Evolutionary conservation across 306 rosid species (phyloP).

Genomic region (Benincasa hispida): DNA sequence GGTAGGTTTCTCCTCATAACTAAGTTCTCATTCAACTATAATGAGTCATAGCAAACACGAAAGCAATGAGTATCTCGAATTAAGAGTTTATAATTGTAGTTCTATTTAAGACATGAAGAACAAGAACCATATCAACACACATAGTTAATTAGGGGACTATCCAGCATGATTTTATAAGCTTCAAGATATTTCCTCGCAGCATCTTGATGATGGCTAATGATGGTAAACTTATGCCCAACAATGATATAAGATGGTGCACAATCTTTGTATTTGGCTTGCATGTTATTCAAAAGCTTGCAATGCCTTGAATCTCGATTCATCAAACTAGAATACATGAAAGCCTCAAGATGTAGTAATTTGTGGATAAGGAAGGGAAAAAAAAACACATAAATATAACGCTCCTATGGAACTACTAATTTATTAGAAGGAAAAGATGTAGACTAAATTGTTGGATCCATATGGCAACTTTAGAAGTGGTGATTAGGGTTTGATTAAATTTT

Average conservation of each 20-base stretch:
- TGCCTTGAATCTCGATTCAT: conserved; percentile 70
- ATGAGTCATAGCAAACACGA: not conserved
- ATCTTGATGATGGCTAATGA: conserved; percentile 70
- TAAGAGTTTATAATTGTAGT: not conserved
- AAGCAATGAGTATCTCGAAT: not conserved
- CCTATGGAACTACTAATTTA: not conserved
- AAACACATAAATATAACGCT: not conserved
- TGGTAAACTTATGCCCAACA: conserved; percentile 61
- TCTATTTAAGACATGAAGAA: conserved; percentile 2
- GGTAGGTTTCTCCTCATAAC: too few species aligned
- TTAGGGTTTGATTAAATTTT: too few species aligned
- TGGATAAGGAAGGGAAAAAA: not conserved
- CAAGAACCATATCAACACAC: conserved; percentile 50
- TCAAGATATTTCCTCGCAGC: conserved; percentile 90
- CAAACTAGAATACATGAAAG: conserved; percentile 32
- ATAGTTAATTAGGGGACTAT: conserved; percentile 72
- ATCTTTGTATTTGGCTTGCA: conserved; percentile 49
- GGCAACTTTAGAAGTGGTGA: too few species aligned
- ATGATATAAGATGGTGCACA: conserved; percentile 71
- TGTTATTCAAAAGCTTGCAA: conserved; percentile 48
- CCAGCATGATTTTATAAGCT: conserved; percentile 65
- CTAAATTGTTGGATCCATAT: too few species aligned
- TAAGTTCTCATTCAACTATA: too few species aligned
- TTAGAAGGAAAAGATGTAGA: too few species aligned
- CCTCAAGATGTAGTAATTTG: not conserved